Conservation (phyloP, 73 alveolate species). For the Durusdinium trenchii region DNA sequence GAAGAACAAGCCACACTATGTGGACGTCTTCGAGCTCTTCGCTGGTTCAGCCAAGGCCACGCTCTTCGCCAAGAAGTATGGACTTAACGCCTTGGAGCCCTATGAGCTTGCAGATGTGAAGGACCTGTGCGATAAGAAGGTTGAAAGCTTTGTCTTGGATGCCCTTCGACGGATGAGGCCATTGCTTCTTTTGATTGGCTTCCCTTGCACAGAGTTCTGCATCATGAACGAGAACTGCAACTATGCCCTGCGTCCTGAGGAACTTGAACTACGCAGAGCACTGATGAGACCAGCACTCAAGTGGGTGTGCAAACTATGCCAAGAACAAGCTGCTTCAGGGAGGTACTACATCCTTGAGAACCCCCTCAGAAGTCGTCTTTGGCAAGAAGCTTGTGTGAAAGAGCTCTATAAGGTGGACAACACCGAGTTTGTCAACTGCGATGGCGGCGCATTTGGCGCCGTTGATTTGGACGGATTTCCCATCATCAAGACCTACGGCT, state of each 20-base stretch:
- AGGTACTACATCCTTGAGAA: background rate
- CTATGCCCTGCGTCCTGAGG: background rate
- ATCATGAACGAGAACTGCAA: constrained; percentile 18
- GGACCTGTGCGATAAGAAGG: background rate
- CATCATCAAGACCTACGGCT: background rate
- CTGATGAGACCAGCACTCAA: too few species aligned
- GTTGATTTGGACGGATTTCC: background rate
- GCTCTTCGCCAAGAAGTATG: background rate
- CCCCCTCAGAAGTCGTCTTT: background rate
- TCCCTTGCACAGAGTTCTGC: background rate
- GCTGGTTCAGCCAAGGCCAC: background rate
- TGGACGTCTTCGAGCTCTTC: constrained; percentile 24
- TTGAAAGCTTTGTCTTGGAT: background rate
- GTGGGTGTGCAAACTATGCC: background rate
- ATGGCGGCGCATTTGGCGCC: background rate
- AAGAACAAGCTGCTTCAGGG: background rate
- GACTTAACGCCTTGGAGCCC: background rate
- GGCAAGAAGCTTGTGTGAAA: background rate
- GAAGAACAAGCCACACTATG: background rate
- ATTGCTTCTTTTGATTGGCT: background rate
- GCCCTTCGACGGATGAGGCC: background rate
- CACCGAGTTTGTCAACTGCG: too few species aligned
- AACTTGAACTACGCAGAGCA: too few species aligned
- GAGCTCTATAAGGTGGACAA: background rate
- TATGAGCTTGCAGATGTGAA: background rate